phyloP scores from a whole-genome alignment of 306 rosid genomes.

The Castanea crenata region DNA sequence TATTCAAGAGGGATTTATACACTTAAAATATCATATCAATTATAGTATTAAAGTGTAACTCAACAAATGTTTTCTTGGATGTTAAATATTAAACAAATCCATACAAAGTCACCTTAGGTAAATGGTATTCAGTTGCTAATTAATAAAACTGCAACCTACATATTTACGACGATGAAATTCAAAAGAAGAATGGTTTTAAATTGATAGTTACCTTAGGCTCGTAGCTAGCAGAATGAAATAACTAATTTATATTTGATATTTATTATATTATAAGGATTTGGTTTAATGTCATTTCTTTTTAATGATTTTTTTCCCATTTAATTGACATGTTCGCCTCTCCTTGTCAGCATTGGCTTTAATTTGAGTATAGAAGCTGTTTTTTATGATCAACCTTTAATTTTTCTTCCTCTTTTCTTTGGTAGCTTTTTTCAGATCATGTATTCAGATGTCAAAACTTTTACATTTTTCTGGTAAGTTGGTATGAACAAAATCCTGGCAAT shows the following conservation, averaged over 20 bases:
- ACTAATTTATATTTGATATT: neutral
- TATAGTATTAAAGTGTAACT: neutral
- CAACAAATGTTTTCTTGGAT: neutral
- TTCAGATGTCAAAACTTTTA: neutral
- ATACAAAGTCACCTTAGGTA: neutral
- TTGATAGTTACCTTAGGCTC: neutral
- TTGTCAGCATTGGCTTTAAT: neutral
- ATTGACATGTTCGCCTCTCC: neutral
- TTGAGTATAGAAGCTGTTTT: neutral
- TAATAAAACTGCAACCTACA: neutral
- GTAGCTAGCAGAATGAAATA: neutral
- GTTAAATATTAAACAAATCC: neutral
- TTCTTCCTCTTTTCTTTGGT: neutral
- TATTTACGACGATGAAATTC: neutral
- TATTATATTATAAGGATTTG: neutral
- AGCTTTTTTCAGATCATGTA: constrained; percentile 5
- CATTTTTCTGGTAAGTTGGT: neutral
- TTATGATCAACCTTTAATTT: neutral
- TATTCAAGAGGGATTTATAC: neutral
- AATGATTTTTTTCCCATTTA: neutral
- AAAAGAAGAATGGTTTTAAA: neutral
- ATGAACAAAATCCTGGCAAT: neutral
- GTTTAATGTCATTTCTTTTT: neutral
- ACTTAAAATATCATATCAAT: neutral
- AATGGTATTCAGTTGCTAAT: neutral